Evolutionary conservation across 345 rosid genomes (phyloP), one percentile per base, ranked within the genome.

Genomic region (Citrus maxima): DNA sequence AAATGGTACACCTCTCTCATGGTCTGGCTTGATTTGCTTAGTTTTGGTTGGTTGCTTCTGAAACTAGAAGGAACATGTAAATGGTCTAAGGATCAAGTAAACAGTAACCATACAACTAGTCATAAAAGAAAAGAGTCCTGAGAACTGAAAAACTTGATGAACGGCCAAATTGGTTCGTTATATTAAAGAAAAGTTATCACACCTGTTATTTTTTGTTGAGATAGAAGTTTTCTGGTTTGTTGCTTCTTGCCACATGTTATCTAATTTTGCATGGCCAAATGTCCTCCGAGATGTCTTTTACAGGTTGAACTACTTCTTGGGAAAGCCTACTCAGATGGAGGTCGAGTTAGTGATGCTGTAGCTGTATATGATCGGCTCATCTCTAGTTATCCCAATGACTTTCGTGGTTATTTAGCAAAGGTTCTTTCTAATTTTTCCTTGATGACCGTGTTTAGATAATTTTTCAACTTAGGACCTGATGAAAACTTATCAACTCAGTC

Each of bases 361-460:
- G 87, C 98, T 78, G 93, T 95, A 78, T 95, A 93, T 79, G 92
- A 95, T 81, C 86, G 83, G 82, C 89, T 95, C 64, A 93, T 95
- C 86, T 82, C 93, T 74, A 83, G 76, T 70, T 86, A 95, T 79
- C 98, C 98, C 9, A 88, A 90, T 70, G 99, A 95, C 79, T 93
- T 95, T 80, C 90, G 97, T 55, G 99, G 97, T 71, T 95, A 93
- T 88, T 86, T 95, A 61, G 99, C 99, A 18, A 95, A 93, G 99
- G 99, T 93, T 75, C 55, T 63, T 77, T 62, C 16, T 66, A 4
- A 22, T 64, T 28, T 54, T 14, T 13, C 55, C 70, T 30, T 34
- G 37, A 22, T 67, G 49, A 46, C 9, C 16, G 4, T 62, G 16
- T 58, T 30, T 37, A 76, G 49, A 34, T 54, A 32, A 35, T 35